A percentile compares a stretch with the other conserved stretches of the same genome.
phyloP scores from a whole-genome alignment of 495 filamentous ascomycete species.

The Penicillium paxilli region DNA sequence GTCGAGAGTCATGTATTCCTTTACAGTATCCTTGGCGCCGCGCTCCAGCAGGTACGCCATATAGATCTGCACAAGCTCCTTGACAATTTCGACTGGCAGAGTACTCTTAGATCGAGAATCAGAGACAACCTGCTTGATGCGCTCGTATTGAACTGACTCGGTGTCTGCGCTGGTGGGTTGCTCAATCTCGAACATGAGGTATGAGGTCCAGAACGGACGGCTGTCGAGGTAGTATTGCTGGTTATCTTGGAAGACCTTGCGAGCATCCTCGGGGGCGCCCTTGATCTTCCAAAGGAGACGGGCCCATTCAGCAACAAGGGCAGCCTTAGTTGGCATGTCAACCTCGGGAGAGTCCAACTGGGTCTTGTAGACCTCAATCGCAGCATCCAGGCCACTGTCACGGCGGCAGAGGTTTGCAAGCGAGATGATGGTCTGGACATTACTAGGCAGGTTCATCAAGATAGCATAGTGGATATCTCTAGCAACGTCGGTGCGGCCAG shows the following conservation, averaged over 20 bases:
- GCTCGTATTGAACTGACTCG: slow-evolving; percentile 65
- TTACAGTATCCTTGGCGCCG: slow-evolving; percentile 78
- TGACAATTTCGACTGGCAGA: slow-evolving; percentile 65
- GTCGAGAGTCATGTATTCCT: slow-evolving; percentile 83
- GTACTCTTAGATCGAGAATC: slow-evolving; percentile 75
- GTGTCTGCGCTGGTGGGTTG: slow-evolving; percentile 72
- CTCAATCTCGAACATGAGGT: slow-evolving; percentile 84
- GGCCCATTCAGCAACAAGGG: slow-evolving; percentile 88
- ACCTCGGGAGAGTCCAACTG: slow-evolving; percentile 72
- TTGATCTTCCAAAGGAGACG: slow-evolving; percentile 87
- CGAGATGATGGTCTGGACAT: slow-evolving; percentile 84
- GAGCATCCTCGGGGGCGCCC: slow-evolving; percentile 80
- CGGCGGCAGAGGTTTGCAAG: slow-evolving; percentile 88
- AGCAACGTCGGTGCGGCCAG: slow-evolving; percentile 71
- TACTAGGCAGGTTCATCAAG: slow-evolving; percentile 65
- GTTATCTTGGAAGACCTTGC: slow-evolving; percentile 80
- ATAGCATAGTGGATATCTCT: slow-evolving; percentile 82
- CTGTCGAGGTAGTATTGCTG: slow-evolving; percentile 85
- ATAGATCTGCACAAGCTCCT: slow-evolving; percentile 77
- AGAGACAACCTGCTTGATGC: slow-evolving; percentile 78
- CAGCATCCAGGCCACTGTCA: slow-evolving; percentile 80
- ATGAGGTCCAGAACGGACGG: slow-evolving; percentile 89
- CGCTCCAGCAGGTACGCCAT: slow-evolving; percentile 83
- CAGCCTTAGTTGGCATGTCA: slow-evolving; percentile 80
- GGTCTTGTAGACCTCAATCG: slow-evolving; percentile 79